Evolutionary conservation across 345 rosid species (phyloP).

Genomic region (Microthlaspi erraticum): DNA sequence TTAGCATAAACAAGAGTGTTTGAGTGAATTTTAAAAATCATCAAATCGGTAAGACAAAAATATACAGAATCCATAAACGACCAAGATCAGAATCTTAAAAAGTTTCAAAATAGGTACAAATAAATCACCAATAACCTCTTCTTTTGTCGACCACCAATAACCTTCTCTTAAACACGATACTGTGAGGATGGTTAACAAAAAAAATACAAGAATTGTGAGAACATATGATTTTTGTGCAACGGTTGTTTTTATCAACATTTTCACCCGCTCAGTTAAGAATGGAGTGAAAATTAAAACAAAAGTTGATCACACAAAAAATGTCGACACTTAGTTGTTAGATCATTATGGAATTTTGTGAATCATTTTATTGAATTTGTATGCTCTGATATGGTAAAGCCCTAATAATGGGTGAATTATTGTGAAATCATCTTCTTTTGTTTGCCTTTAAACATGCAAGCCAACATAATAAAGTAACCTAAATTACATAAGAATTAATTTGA

Average conservation of each 20-base stretch:
- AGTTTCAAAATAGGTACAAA: neutral
- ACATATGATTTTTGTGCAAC: neutral
- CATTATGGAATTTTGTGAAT: constrained; percentile 7
- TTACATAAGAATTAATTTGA: neutral
- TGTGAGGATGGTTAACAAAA: neutral
- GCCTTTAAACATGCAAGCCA: constrained; percentile 44
- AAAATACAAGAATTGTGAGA: neutral
- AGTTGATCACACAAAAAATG: neutral
- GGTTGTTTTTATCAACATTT: neutral
- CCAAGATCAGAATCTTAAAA: neutral
- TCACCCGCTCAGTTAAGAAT: neutral
- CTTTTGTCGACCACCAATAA: neutral
- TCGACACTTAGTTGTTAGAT: neutral
- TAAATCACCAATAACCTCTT: neutral
- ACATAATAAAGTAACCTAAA: constrained; percentile 22
- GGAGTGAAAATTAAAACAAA: neutral
- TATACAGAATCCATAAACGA: neutral
- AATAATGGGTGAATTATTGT: constrained; percentile 35
- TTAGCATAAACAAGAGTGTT: neutral
- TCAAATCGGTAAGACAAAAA: neutral
- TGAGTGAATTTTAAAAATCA: neutral
- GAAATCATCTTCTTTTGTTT: constrained; percentile 37
- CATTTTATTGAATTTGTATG: constrained; percentile 7
- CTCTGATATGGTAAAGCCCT: constrained; percentile 22
- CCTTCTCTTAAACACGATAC: neutral